phyloP scores from a whole-genome alignment of 2,329 filamentous ascomycete species.

The Dothideomycetes sp. region DNA sequence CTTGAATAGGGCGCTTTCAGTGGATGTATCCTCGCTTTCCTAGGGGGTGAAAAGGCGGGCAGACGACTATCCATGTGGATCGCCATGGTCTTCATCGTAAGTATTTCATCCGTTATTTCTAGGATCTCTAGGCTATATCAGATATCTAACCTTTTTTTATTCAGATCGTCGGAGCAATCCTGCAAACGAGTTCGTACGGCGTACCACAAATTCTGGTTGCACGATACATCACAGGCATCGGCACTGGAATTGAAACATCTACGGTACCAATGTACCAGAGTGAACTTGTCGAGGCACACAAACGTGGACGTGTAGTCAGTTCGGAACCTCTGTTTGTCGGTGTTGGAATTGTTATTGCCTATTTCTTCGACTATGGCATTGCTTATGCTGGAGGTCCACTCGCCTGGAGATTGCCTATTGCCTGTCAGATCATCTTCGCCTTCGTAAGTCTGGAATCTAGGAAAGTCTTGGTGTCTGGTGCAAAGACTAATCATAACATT shows the following conservation, averaged over 20 bases:
- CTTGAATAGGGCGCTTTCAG: conserved; percentile 21
- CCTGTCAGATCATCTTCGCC: conserved; percentile 36
- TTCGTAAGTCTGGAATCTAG: conserved; percentile 24
- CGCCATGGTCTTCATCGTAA: conserved; percentile 34
- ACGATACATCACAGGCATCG: conserved; percentile 40
- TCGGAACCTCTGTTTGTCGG: conserved; percentile 28
- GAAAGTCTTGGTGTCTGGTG: no score
- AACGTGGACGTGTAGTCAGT: conserved; percentile 26
- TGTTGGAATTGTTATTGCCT: conserved; percentile 26
- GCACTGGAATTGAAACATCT: conserved; percentile 36
- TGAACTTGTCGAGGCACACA: conserved; percentile 26
- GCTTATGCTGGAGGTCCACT: conserved; percentile 33
- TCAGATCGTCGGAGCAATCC: conserved; percentile 33
- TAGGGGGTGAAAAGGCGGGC: conserved; percentile 30
- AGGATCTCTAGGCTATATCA: neutral
- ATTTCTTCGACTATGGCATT: conserved; percentile 31
- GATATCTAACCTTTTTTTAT: neutral
- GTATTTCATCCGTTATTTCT: conserved; percentile 7
- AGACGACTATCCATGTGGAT: conserved; percentile 33
- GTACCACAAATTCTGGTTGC: conserved; percentile 39
- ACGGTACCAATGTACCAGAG: conserved; percentile 37
- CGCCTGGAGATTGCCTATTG: conserved; percentile 40
- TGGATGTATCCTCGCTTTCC: conserved; percentile 31
- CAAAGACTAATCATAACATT: conserved; percentile 16
- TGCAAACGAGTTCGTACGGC: conserved; percentile 38